Base-by-base conservation (phyloP, 2,329 filamentous ascomycete species). In the Fonsecaea pedrosoi region DNA sequence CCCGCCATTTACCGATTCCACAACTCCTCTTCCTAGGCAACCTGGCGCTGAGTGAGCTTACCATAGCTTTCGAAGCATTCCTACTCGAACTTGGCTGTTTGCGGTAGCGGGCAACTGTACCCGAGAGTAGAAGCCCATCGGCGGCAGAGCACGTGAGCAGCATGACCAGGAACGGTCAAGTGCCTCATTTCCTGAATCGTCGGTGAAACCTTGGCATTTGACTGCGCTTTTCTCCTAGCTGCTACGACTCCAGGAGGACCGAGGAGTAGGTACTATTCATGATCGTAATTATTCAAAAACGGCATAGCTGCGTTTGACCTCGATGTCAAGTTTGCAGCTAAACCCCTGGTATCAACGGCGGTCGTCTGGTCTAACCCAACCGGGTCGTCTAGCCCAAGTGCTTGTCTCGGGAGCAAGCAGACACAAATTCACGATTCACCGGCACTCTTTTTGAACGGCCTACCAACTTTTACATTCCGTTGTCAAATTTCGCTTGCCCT, bases 401-500 rank as follows among this genome's bases (percentile, higher is more conserved):
- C 45, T 3, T 50, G 45, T 50, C 21, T 50, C 45, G 45, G 45
- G 7, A 25, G 45, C 18, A 10, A 25, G 18, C 45, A 25, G 42
- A 9, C 45, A 50, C 6, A 8, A 50, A 25, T 25, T 25, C 18
- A 21, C n/a, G 40, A 45, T 9, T 18, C 5, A 5, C n/a, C n/a
- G 15, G 12, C 45, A 6, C 18, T 12, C 15, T 3, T 25, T 21
- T 50, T 30, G 45, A 21, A 25, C 45, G 13, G n/a, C 5, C 45
- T 50, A 21, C 45, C 45, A 50, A 50, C 45, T 50, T 50, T 25
- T 25, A 21, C 18, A 50, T 50, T 21, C 15, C 18, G 25, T 25
- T 21, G 45, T 50, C 45, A 50, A 50, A 50, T 50, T 25, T 50
- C 45, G 45, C 45, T 50, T 50, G 45, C 18, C 45, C 45, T 12